Evolutionary conservation across 306 rosid species (phyloP).

Genomic region (Gastrolobium bilobum): DNA sequence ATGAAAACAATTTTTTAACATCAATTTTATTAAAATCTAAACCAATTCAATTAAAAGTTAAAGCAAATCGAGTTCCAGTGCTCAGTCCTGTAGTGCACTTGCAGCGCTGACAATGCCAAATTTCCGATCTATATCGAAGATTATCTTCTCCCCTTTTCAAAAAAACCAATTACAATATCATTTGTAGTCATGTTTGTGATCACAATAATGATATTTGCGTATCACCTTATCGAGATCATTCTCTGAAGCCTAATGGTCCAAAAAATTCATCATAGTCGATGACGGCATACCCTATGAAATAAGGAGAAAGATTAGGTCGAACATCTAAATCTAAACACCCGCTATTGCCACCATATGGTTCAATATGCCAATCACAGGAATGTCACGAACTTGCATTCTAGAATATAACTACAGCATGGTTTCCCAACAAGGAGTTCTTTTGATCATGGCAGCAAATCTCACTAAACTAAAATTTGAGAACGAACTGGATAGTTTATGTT

Average conservation of each 20-base stretch:
- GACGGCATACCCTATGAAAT: too few species aligned
- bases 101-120: not conserved
- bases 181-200: not conserved
- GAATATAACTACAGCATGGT: not conserved
- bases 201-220: not conserved
- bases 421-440: not conserved
- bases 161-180: not conserved
- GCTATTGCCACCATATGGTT: not conserved
- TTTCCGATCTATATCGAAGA: not conserved
- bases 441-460: slow-evolving; percentile 11
- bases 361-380: slow-evolving; percentile 1
- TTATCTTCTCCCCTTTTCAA: not conserved
- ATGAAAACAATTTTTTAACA: not conserved
- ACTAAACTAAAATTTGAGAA: not conserved
- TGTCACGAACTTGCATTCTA: not conserved
- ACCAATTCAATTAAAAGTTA: not conserved
- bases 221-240: not conserved
- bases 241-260: not conserved
- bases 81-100: not conserved
- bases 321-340: not conserved
- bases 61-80: not conserved
- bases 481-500: not conserved
- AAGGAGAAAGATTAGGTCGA: not conserved
- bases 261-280: too few species aligned
- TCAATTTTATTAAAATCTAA: not conserved